Base-by-base conservation (phyloP, 257 asterid species). In the Solanum stenotomum region DNA sequence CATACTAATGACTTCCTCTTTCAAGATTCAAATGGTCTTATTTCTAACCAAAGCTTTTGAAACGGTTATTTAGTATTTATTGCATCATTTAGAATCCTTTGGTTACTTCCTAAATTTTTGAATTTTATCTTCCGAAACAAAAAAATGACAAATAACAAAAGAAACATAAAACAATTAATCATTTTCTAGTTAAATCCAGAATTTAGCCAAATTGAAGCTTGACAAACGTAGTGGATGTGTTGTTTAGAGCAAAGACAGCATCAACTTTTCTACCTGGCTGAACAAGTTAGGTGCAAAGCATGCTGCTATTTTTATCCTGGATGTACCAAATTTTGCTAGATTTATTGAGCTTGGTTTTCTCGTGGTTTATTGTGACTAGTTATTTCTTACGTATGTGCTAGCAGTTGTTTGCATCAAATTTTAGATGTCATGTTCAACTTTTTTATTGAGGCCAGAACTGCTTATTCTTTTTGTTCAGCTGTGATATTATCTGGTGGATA, bases 401-500 rank as follows among this genome's bases (percentile, higher is more conserved):
- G 42, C 68, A 16, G 85, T 29, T 46, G 65, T 79, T 44, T 79
- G 38, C 27, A 16, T 46, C 70, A 29, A 46, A 46, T 82, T 46
- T 18, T 82, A 31, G 34, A 49, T 46, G 70, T 46, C 44, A 29
- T 82, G 29, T 81, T 82, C 11, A n/a, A 18, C 70, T 82, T 49
- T 29, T 49, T 16, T 46, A 82, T 82, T 49, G 85, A 82, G 22
- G 10, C 42, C 6, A 31, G 85, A 82, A 82, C 18, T 82, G 67
- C 42, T 29, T 79, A 79, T 5, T 49, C 68, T 86, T 20, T 72
- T 86, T 84, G 67, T 90, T 88, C 92, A 95, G 99, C 97, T 87
- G 97, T 94, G 77, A 72, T 92, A 84, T 93, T 97, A 86, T 82
- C 98, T 23, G 99, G 98, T 89, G 99, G 98, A 90, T 91, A 90